Evolutionary conservation across 192 early-diverging fungal species (phyloP), one percentile per base, ranked within the genome.

Genomic region (Backusella luteola): DNA sequence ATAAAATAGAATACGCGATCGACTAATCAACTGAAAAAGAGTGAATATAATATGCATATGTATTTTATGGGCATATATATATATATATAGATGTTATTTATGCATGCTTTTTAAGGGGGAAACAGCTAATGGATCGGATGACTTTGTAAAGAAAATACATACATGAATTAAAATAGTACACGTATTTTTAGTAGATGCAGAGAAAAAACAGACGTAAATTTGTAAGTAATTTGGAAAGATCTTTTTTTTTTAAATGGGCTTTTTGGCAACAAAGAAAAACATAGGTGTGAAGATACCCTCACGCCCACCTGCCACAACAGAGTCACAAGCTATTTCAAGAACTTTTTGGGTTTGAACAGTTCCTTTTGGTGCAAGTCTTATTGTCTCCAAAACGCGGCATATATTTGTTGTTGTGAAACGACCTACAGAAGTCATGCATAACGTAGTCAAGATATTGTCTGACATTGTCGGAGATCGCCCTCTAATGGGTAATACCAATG

Each of bases 241-340:
- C 39, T 73, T 52, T 63, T 63, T 63, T 29, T 63, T 63, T 29
- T 63, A 63, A 14, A 36, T 56, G 32, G 92, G 92, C 79, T 95
- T 93, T 71, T 86, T 86, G 9, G 89, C 92, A 72, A 91, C 89
- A 56, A 95, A 90, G 73, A 93, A 91, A 85, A 92, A 98, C 97
- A 98, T 98, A 76, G 96, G 97, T 8, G 97, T 98, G 76, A 98
- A 97, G 56, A 98, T 82, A 66, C 92, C 86, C 75, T 89, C 73
- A 76, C 88, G 86, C 17, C 90, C 97, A 71, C 94, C 94, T 39
- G 85, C 87, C 39, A 95, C 90, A 17, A 97, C 85, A 77, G 89
- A 84, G 81, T 96, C 93, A 7, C 93, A 91, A 23, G 91, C 97
- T 5, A 87, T 89, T 71, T 92, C 89, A 74, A 98, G 86, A 49